Conservation (phyloP, 1,139 yeast species). For the Pneumocystis sp. region DNA sequence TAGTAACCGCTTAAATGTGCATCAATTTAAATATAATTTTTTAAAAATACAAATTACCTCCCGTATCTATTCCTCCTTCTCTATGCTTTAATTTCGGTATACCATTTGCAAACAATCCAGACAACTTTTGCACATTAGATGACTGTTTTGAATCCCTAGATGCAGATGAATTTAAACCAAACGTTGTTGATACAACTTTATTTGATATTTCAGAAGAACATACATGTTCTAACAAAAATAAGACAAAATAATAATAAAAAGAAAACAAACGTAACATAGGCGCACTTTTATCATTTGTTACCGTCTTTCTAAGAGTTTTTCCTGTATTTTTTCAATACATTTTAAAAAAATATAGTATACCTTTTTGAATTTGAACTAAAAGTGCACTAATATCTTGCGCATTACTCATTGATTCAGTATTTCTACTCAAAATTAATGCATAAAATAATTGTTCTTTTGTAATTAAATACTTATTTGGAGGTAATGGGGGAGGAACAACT, state of each 20-base stretch:
- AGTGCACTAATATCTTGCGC: not conserved
- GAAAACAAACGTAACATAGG: not conserved
- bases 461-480: not conserved
- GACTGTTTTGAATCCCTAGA: not conserved
- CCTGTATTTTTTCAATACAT: not conserved
- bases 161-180: not conserved
- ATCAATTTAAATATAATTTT: not conserved
- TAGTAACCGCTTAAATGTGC: not conserved
- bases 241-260: not conserved
- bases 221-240: not conserved
- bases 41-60: not conserved
- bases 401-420: not conserved
- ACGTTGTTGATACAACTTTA: not conserved
- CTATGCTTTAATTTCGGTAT: not conserved
- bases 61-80: not conserved
- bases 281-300: constrained; percentile 1
- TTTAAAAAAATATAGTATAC: not conserved
- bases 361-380: not conserved
- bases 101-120: not conserved
- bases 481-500: not conserved
- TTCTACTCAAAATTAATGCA: not conserved
- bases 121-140: not conserved
- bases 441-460: not conserved
- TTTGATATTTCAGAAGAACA: not conserved
- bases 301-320: not conserved